phyloP scores from a whole-genome alignment of 106 monocot species.

The Dioscorea alata region DNA sequence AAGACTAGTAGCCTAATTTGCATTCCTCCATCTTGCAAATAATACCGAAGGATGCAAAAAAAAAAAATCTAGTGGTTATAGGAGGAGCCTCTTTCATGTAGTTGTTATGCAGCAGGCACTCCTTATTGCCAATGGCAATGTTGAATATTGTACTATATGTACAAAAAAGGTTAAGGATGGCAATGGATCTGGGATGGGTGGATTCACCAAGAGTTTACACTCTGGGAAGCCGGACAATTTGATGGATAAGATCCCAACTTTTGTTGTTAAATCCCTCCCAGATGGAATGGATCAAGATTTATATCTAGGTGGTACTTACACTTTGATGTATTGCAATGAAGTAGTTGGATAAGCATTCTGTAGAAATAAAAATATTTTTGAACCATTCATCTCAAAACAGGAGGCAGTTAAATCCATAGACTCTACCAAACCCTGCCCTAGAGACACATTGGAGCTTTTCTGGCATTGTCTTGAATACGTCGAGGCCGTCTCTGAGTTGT shows the following conservation, averaged over 20 bases:
- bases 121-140: constrained; percentile 74
- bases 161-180: constrained; percentile 38
- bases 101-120: constrained; percentile 61
- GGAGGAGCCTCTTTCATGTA: constrained; percentile 45
- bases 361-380: too few species aligned
- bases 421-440: constrained; percentile 37
- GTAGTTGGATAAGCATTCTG: too few species aligned
- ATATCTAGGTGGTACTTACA: too few species aligned
- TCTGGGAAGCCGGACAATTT: constrained; percentile 51
- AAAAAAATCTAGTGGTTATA: constrained; percentile 11
- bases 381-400: too few species aligned
- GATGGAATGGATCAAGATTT: constrained; percentile 46
- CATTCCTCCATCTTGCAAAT: too few species aligned
- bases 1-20: constrained; percentile 18
- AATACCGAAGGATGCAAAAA: constrained; percentile 21
- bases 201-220: constrained; percentile 70
- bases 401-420: constrained; percentile 29
- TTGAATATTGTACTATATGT: constrained; percentile 85
- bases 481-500: constrained; percentile 33
- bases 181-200: constrained; percentile 57
- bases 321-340: too few species aligned
- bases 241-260: constrained; percentile 61
- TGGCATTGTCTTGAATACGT: constrained; percentile 37
- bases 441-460: constrained; percentile 40
- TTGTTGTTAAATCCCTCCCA: constrained; percentile 53